phyloP scores from a whole-genome alignment of 768 basidiomycete species.

The Suillus lakei region DNA sequence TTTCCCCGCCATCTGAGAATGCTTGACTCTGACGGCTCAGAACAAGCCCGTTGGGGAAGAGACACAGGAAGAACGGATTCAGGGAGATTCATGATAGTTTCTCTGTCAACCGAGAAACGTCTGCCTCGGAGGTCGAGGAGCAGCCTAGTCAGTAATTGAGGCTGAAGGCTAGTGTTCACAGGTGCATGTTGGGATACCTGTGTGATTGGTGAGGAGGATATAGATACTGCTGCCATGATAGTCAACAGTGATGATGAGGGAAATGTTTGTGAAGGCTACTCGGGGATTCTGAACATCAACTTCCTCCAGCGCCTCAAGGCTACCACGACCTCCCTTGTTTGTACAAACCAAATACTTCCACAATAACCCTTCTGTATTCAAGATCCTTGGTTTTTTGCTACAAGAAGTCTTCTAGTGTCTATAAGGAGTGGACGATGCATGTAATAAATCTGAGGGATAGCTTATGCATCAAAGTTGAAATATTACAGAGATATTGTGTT shows the following conservation, averaged over 20 bases:
- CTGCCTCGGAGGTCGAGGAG: slow-evolving; percentile 90
- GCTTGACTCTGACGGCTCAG: slow-evolving; percentile 85
- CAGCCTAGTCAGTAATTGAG: slow-evolving; percentile 86
- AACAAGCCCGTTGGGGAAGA: slow-evolving; percentile 97
- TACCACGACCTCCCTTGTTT: slow-evolving; percentile 27
- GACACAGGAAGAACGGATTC: slow-evolving; percentile 94
- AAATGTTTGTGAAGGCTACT: slow-evolving; percentile 17
- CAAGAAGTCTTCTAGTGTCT: background rate
- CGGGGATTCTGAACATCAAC: slow-evolving; percentile 23
- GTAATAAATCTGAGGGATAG: background rate
- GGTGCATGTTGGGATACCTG: slow-evolving; percentile 62
- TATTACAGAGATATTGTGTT: slow-evolving; percentile 6
- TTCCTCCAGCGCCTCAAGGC: slow-evolving; percentile 35
- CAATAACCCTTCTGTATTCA: background rate
- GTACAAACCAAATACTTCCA: slow-evolving; percentile 32
- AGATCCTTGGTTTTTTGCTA: background rate
- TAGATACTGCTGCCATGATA: slow-evolving; percentile 41
- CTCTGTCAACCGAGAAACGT: slow-evolving; percentile 94
- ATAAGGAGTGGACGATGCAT: slow-evolving; percentile 2
- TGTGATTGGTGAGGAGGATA: slow-evolving; percentile 60
- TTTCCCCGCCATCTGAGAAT: slow-evolving; percentile 73
- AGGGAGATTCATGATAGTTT: slow-evolving; percentile 97
- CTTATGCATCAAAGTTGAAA: slow-evolving; percentile 3
- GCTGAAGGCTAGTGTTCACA: slow-evolving; percentile 74
- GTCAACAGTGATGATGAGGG: slow-evolving; percentile 21